Conservation (phyloP, 306 rosid species). For the Vigna hirtella region DNA sequence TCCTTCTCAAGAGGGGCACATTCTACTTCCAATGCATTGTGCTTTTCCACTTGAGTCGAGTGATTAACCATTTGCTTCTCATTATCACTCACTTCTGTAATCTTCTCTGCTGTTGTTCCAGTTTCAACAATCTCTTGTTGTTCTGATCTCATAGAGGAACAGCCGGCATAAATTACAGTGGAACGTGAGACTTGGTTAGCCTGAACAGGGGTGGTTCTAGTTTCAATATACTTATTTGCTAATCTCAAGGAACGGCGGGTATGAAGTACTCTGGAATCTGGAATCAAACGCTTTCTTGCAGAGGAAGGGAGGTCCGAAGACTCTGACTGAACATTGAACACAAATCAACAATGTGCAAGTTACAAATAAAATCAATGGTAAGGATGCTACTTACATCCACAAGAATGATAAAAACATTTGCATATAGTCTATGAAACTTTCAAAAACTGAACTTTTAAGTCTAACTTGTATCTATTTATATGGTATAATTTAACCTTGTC, state of each 20-base stretch:
- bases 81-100: background rate
- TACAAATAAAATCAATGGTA: slow-evolving; percentile 23
- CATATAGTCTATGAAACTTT: no score
- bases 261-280: background rate
- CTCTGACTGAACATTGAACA: slow-evolving; percentile 35
- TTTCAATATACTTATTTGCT: background rate
- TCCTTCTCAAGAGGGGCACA: background rate
- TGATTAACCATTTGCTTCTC: background rate
- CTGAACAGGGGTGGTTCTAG: background rate
- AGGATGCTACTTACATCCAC: no score
- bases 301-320: background rate
- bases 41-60: background rate
- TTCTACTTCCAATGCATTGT: background rate
- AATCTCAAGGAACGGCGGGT: slow-evolving; percentile 35
- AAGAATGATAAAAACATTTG: no score
- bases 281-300: background rate
- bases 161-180: no score
- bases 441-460: no score
- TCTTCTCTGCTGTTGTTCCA: no score
- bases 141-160: no score
- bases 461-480: no score
- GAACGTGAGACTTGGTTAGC: background rate
- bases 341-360: slow-evolving; percentile 20
- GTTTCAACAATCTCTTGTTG: no score
- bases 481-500: no score